A percentile compares a stretch with the other conserved stretches of the same genome.
Evolutionary conservation across 805 yeast species (phyloP).

Genomic region (Nematodospora valgi): DNA sequence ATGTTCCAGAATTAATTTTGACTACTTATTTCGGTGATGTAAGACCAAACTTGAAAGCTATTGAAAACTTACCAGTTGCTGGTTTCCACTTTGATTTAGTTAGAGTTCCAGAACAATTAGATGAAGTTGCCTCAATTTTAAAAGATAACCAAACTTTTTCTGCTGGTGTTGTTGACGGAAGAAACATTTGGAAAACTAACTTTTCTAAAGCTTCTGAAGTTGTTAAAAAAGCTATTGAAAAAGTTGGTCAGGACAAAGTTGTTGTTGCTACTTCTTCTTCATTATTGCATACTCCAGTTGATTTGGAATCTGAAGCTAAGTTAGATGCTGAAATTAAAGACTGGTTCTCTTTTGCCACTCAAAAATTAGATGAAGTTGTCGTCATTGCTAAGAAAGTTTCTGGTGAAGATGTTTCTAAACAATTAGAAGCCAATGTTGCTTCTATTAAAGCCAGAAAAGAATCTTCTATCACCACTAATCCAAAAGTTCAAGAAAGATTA

Average conservation of each 20-base stretch:
- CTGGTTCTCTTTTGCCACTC: slow-evolving; percentile 98
- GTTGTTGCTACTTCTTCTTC: slow-evolving; percentile 92
- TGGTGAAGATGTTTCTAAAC: slow-evolving; percentile 74
- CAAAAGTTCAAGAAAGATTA: slow-evolving; percentile 85
- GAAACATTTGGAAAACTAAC: slow-evolving; percentile 99
- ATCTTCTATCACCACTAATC: slow-evolving; percentile 88
- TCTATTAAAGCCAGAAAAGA: slow-evolving; percentile 81
- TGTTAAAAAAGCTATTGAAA: slow-evolving; percentile 78
- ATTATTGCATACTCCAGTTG: slow-evolving; percentile 97
- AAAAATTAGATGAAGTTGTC: slow-evolving; percentile 91
- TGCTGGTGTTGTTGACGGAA: slow-evolving; percentile 97
- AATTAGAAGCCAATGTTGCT: slow-evolving; percentile 80
- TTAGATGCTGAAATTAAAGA: slow-evolving; percentile 88
- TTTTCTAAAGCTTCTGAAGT: slow-evolving; percentile 79
- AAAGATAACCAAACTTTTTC: slow-evolving; percentile 75
- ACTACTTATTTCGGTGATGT: slow-evolving; percentile 98
- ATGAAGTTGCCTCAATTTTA: slow-evolving; percentile 68
- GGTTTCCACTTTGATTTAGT: slow-evolving; percentile 96
- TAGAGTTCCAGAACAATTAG: slow-evolving; percentile 95
- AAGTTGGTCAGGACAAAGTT: slow-evolving; percentile 84
- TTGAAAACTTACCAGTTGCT: slow-evolving; percentile 86
- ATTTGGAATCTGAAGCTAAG: slow-evolving; percentile 87
- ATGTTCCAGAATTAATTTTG: slow-evolving; percentile 73
- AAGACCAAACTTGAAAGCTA: slow-evolving; percentile 89
- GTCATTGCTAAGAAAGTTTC: slow-evolving; percentile 82